These are phyloP conservation scores for Fusarium circinatum DNA, from an alignment of 2,329 filamentous ascomycete genomes.

Conservation along the genomic window DNA sequence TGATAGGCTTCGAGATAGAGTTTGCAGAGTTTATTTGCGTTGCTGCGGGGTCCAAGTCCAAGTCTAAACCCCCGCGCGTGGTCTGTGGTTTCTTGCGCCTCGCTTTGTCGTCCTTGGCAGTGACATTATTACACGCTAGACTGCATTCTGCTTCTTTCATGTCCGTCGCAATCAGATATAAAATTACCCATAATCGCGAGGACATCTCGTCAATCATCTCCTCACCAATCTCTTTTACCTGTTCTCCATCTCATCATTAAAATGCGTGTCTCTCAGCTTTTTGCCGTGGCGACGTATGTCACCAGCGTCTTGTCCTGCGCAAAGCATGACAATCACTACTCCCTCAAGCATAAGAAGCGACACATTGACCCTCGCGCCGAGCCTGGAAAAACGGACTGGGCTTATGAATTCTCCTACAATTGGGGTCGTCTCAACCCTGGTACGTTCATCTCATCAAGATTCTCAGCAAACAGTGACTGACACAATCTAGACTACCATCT, in stretches of 20 bases:
- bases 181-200: neutral
- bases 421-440: constrained; percentile 33
- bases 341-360: constrained; percentile 23
- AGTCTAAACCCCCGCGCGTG: neutral
- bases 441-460: neutral
- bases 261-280: constrained; percentile 17
- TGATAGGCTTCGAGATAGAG: neutral
- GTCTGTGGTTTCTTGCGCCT: neutral
- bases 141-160: neutral
- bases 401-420: constrained; percentile 31
- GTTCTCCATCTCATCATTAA: fast-evolving
- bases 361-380: constrained; percentile 21
- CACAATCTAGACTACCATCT: constrained; percentile 16
- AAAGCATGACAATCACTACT: constrained; percentile 21
- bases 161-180: constrained; percentile 1
- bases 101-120: constrained; percentile 3
- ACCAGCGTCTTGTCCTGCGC: constrained; percentile 9
- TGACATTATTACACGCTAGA: constrained; percentile 12
- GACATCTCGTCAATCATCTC: neutral
- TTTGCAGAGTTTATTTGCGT: too few relatives aligned
- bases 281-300: neutral
- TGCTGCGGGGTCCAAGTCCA: neutral
- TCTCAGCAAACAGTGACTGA: neutral
- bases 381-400: constrained; percentile 11
- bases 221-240: neutral